Evolutionary conservation across 225 moss, liverwort and hornwort genomes (phyloP).

Genomic region (Sphagnum tenellum): DNA sequence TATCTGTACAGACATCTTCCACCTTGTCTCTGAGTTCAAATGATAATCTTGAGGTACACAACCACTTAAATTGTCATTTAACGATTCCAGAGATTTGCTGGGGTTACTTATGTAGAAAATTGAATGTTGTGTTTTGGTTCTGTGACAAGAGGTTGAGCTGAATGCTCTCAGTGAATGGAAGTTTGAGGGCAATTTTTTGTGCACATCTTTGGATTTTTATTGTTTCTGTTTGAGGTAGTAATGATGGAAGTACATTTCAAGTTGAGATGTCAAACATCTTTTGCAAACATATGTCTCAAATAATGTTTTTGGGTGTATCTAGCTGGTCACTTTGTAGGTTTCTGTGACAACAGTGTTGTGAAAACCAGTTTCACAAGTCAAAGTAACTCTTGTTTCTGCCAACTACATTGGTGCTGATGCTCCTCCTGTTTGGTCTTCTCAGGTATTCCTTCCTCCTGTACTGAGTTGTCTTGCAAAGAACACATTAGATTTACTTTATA

Average conservation of each 20-base stretch:
- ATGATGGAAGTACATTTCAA: background rate
- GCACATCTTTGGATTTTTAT: too few relatives aligned
- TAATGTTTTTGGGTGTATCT: background rate
- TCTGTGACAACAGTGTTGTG: slow-evolving; percentile 45
- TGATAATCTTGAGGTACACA: slow-evolving; percentile 34
- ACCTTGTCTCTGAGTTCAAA: slow-evolving; percentile 27
- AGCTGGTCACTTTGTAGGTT: slow-evolving; percentile 24
- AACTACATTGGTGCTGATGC: slow-evolving; percentile 32
- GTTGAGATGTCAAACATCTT: background rate
- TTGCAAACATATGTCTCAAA: background rate
- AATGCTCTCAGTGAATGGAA: too few relatives aligned
- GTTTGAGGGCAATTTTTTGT: too few relatives aligned
- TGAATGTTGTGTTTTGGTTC: too few relatives aligned
- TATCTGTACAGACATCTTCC: slow-evolving; percentile 5
- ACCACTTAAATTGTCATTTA: too few relatives aligned
- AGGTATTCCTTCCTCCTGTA: slow-evolving; percentile 13
- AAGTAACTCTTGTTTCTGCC: slow-evolving; percentile 57
- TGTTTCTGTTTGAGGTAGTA: background rate
- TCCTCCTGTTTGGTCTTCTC: slow-evolving; percentile 19
- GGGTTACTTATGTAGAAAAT: too few relatives aligned
- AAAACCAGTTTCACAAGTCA: slow-evolving; percentile 26
- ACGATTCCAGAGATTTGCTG: too few relatives aligned
- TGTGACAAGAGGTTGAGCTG: too few relatives aligned
- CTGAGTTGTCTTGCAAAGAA: too few relatives aligned
- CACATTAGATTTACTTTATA: too few relatives aligned